phyloP scores from a whole-genome alignment of 768 basidiomycete genomes.

The Hygrophoropsis aurantiaca region DNA sequence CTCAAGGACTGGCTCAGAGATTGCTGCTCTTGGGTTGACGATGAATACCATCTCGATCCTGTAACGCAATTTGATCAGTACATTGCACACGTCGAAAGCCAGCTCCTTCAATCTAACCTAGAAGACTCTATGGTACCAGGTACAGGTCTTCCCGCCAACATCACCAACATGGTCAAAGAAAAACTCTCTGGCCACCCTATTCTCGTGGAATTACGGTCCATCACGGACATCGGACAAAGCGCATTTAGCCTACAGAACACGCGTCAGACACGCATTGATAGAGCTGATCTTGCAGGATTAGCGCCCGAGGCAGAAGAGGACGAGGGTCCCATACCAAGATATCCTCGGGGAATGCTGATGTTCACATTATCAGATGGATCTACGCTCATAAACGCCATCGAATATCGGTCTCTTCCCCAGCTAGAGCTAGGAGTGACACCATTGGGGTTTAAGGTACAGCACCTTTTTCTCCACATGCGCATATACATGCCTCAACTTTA shows the following conservation, averaged over 20 bases:
- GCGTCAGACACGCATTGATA: conserved; percentile 60
- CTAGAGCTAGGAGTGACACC: conserved; percentile 74
- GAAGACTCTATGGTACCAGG: conserved; percentile 67
- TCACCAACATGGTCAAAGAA: conserved; percentile 35
- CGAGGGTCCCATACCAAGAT: conserved; percentile 78
- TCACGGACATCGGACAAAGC: conserved; percentile 85
- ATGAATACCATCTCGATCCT: conserved; percentile 47
- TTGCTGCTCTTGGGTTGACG: conserved; percentile 65
- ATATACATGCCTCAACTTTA: background rate
- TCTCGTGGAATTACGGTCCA: conserved; percentile 71
- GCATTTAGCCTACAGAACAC: conserved; percentile 78
- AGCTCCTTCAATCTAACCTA: conserved; percentile 73
- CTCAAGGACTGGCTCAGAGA: conserved; percentile 74
- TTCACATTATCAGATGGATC: conserved; percentile 81
- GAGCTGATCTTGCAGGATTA: conserved; percentile 46
- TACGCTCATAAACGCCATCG: conserved; percentile 68
- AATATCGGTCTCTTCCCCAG: conserved; percentile 66
- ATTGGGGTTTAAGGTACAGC: conserved; percentile 76
- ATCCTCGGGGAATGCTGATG: conserved; percentile 76
- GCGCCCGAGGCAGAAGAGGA: conserved; percentile 53
- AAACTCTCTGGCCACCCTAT: conserved; percentile 47
- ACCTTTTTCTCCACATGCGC: background rate
- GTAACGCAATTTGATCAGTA: conserved; percentile 49
- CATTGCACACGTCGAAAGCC: conserved; percentile 53
- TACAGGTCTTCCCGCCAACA: conserved; percentile 61